phyloP scores from a whole-genome alignment of 2,329 filamentous ascomycete genomes.

The Cordyceps farinosa region DNA sequence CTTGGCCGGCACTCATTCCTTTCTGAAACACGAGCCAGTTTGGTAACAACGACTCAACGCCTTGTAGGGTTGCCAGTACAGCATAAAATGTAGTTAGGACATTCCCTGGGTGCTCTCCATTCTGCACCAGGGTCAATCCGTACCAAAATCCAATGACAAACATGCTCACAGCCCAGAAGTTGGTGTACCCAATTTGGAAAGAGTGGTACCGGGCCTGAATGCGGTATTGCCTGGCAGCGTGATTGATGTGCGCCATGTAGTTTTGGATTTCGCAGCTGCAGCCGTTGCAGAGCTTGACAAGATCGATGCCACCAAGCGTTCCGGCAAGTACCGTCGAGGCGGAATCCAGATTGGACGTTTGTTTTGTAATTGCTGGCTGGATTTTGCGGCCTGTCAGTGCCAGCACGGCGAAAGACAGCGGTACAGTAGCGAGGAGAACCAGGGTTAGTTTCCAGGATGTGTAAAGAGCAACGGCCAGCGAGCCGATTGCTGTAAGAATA shows the following conservation, averaged over 20 bases:
- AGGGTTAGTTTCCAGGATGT: slow-evolving; percentile 83
- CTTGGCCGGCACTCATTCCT: slow-evolving; percentile 68
- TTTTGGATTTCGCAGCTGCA: slow-evolving; percentile 64
- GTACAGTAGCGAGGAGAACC: slow-evolving; percentile 70
- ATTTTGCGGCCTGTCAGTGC: slow-evolving; percentile 58
- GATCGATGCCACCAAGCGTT: slow-evolving; percentile 71
- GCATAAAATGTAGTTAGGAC: slow-evolving; percentile 85
- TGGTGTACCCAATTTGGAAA: slow-evolving; percentile 68
- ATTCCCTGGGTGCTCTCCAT: slow-evolving; percentile 58
- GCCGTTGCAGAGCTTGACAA: slow-evolving; percentile 83
- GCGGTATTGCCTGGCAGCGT: slow-evolving; percentile 61
- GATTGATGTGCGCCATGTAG: slow-evolving; percentile 56
- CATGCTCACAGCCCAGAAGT: slow-evolving; percentile 70
- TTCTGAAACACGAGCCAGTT: slow-evolving; percentile 76
- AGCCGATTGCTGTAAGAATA: slow-evolving; percentile 59
- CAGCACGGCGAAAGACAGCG: slow-evolving; percentile 61
- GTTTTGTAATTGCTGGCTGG: slow-evolving; percentile 62
- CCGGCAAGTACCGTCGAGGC: slow-evolving; percentile 70
- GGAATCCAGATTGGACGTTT: slow-evolving; percentile 63
- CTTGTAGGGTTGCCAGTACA: slow-evolving; percentile 70
- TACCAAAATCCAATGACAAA: slow-evolving; percentile 93
- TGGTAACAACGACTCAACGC: slow-evolving; percentile 69
- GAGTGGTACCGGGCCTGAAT: slow-evolving; percentile 66
- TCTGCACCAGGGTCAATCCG: slow-evolving; percentile 64
- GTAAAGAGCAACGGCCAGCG: slow-evolving; percentile 69